phyloP scores from a whole-genome alignment of 2,329 filamentous ascomycete species.

The Aspergillus alliaceus region DNA sequence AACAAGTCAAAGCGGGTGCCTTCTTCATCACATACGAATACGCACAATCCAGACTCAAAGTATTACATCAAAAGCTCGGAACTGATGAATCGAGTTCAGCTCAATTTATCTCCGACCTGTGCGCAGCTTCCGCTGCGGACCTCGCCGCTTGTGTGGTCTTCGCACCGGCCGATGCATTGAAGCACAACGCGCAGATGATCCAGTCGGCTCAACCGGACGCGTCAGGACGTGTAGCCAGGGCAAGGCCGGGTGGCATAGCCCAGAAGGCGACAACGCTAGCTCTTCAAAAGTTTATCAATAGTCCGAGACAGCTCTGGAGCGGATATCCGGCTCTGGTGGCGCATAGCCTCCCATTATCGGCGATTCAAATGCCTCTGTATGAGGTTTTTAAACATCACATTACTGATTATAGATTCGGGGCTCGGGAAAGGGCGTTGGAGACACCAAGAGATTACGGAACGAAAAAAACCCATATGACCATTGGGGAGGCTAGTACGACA shows the following conservation, averaged over 20 bases:
- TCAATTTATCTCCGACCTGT: background rate
- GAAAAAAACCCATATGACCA: background rate
- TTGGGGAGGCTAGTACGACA: background rate
- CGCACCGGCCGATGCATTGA: background rate
- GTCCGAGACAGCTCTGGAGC: background rate
- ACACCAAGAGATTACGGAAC: background rate
- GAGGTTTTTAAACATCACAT: background rate
- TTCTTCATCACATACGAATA: background rate
- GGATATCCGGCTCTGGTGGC: background rate
- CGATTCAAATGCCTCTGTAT: background rate
- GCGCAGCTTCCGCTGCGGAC: background rate
- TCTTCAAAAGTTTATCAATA: background rate
- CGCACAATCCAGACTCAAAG: background rate
- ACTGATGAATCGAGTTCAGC: background rate
- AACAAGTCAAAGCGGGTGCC: background rate
- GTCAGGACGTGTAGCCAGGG: background rate
- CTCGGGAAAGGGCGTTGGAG: too few relatives aligned
- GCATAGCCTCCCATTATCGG: background rate
- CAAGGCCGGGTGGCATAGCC: background rate
- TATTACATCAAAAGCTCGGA: background rate
- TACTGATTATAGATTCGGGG: background rate
- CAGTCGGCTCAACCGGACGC: background rate
- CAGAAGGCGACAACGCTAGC: background rate
- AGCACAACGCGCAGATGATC: conserved; percentile 1
- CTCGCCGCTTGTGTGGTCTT: background rate